phyloP scores from a whole-genome alignment of 257 asterid genomes.

The Thymus quinquecostatus region DNA sequence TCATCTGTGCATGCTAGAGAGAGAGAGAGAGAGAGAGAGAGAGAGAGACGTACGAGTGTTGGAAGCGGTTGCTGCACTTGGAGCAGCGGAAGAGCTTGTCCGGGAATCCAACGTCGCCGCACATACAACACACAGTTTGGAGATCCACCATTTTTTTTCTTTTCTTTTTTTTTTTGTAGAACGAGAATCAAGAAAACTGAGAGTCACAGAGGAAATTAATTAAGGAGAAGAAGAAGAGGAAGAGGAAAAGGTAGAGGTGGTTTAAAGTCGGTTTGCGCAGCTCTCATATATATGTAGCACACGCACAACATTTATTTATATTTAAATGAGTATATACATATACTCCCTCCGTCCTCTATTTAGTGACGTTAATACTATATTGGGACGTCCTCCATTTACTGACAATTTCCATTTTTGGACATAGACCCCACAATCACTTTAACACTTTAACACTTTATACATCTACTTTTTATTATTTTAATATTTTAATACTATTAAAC shows the following conservation, averaged over 20 bases:
- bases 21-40: conserved; percentile 3
- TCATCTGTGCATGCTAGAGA: conserved; percentile 15
- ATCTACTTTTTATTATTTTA: too few relatives aligned
- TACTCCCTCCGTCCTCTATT: too few relatives aligned
- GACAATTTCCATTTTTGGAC: too few relatives aligned
- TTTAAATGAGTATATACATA: conserved; percentile 12
- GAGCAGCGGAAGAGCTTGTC: conserved; percentile 95
- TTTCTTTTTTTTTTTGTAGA: not conserved
- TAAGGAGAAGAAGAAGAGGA: not conserved
- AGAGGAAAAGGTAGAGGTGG: not conserved
- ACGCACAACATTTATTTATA: not conserved
- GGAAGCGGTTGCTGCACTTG: conserved; percentile 86
- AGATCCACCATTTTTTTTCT: conserved; percentile 66
- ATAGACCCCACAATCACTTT: too few relatives aligned
- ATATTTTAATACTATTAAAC: too few relatives aligned
- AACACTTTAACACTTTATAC: too few relatives aligned
- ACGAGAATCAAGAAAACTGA: not conserved
- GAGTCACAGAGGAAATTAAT: not conserved
- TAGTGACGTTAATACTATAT: too few relatives aligned
- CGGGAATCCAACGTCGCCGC: conserved; percentile 94
- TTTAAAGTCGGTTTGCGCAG: conserved; percentile 44
- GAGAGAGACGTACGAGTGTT: conserved; percentile 72
- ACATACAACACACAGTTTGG: conserved; percentile 87
- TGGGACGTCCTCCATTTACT: too few relatives aligned
- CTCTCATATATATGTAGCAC: conserved; percentile 28